Conservation (phyloP, 2,329 filamentous ascomycete species). For the Diaporthe longicolla region DNA sequence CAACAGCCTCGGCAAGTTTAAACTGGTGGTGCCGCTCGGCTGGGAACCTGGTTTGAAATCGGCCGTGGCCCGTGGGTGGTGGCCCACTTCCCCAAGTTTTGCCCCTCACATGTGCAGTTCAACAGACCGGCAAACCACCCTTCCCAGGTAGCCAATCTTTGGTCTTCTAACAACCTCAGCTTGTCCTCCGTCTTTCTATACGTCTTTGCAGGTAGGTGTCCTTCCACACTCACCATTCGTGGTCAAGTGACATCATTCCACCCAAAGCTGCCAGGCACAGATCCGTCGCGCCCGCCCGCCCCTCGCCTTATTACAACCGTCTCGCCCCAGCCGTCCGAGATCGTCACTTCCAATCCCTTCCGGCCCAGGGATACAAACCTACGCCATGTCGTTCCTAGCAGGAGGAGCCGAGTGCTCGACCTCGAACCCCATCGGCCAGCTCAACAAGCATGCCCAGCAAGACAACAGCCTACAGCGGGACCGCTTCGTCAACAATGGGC, state of each 20-base stretch:
- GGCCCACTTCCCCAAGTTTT: slow-evolving; percentile 29
- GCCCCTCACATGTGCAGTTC: slow-evolving; percentile 17
- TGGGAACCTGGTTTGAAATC: slow-evolving; percentile 7
- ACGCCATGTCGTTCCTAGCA: slow-evolving; percentile 91
- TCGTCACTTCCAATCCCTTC: neutral
- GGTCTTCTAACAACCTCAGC: neutral
- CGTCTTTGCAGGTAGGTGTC: neutral
- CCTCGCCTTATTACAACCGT: neutral
- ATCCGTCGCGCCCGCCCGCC: neutral
- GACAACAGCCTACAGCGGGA: slow-evolving; percentile 96
- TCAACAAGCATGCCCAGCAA: slow-evolving; percentile 96
- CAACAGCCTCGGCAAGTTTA: slow-evolving; percentile 38
- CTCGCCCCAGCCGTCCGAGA: neutral
- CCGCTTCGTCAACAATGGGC: slow-evolving; percentile 82
- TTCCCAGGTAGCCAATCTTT: neutral
- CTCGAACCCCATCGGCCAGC: slow-evolving; percentile 95
- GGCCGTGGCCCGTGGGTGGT: neutral
- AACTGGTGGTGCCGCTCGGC: slow-evolving; percentile 40
- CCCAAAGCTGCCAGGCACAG: neutral
- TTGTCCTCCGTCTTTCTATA: neutral
- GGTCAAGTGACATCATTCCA: neutral
- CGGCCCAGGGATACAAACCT: neutral
- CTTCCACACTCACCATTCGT: neutral
- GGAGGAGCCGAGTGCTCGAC: slow-evolving; percentile 94
- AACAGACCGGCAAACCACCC: neutral